Conservation (phyloP, 371 early-diverging fungal species). For the Dentiscutata heterogama region DNA sequence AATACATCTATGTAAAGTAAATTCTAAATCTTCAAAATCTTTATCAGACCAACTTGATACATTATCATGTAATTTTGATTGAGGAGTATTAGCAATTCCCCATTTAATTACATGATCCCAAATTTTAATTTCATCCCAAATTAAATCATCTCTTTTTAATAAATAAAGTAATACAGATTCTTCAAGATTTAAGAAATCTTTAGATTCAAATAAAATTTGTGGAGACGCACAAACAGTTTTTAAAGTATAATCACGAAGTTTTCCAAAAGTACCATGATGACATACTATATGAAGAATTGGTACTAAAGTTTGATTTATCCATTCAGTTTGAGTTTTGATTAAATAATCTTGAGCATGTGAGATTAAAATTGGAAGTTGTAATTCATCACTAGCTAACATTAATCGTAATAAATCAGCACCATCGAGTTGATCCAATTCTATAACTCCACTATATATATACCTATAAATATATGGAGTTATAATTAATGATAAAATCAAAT, state of each 20-base stretch:
- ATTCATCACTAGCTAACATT: conserved; percentile 31
- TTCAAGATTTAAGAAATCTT: conserved; percentile 24
- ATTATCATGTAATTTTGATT: not conserved
- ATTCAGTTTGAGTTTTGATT: not conserved
- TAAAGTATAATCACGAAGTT: conserved; percentile 5
- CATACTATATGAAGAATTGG: conserved; percentile 24
- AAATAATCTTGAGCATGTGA: conserved; percentile 10
- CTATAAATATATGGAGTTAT: not conserved
- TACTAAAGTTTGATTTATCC: conserved; percentile 10
- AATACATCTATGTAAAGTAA: not conserved
- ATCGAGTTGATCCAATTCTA: conserved; percentile 20
- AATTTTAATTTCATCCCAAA: conserved; percentile 34
- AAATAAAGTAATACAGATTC: conserved; percentile 15
- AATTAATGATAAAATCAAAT: not conserved
- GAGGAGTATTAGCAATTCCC: conserved; percentile 27
- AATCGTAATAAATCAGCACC: not conserved
- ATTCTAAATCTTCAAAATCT: not conserved
- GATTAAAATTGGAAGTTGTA: conserved; percentile 30
- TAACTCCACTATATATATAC: conserved; percentile 38
- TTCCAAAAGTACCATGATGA: conserved; percentile 4
- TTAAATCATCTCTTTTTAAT: conserved; percentile 29
- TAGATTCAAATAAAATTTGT: conserved; percentile 19
- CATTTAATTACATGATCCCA: conserved; percentile 46
- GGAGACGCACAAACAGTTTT: conserved; percentile 13
- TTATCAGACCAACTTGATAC: not conserved